Evolutionary conservation across 176 grass and related monocot genomes (phyloP), one percentile per base, ranked within the genome.

Genomic region (Eleusine indica): DNA sequence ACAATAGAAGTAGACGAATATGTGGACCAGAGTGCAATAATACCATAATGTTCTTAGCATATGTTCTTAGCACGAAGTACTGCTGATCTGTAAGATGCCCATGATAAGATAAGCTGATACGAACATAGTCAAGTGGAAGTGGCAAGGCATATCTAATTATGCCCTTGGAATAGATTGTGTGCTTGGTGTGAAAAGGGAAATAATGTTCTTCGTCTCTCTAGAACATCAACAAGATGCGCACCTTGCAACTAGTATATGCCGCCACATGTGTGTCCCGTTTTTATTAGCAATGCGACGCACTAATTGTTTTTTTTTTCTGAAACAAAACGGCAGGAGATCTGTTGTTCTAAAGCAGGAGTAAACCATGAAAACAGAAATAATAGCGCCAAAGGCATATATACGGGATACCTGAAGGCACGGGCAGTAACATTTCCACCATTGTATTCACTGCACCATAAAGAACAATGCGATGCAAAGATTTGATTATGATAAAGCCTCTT

Each of bases 41-140:
- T 9, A 14, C 17, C 51, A 52, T 18, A 41, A 63, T 9, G 15
- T 48, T 64, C 16, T 21, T 76, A 13, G 39, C 2, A 57, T 46
- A 35, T 46, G 17, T 17, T 51, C 11, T 10, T 47, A 47, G 44
- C 44, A 47, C 11, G 44, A 43, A 46, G 39, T 48, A 43, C 41
- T 71, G 53, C 39, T 72, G 30, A 64, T 80, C 7, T 12, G 15
- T n/a, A 68, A 57, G 62, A 84, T 21, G 68, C 58, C 28, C 14
- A 5, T 73, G 77, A 66, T 73, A 80, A 66, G 69, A 66, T 65
- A 73, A 79, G 30, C 28, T 66, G 44, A 66, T 73, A 71, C 61
- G 68, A 53, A 43, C 67, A 15, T 79, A 79, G 32, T 43, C 41
- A 78, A 69, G 66, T 81, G 48, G 66, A 19, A 22, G 66, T 81